These are phyloP conservation scores for Chrysoporthe puriensis DNA, from an alignment of 2,329 filamentous ascomycete species.

Conservation along the genomic window DNA sequence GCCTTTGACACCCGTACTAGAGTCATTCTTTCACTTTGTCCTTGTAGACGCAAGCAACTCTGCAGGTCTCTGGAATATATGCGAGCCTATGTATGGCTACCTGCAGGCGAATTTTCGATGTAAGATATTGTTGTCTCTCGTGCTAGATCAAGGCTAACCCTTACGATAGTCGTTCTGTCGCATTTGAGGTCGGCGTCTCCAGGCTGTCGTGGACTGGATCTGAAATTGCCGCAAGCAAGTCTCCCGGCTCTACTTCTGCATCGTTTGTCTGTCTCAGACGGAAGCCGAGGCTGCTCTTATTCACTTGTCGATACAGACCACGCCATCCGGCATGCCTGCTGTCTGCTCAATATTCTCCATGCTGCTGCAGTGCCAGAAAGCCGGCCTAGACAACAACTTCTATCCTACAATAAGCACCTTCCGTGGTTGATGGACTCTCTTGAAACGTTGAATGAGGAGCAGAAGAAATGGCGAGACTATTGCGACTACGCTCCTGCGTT, in stretches of 20 bases:
- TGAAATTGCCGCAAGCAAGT: conserved; percentile 45
- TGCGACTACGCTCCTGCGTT: conserved; percentile 39
- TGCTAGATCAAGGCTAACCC: conserved; percentile 31
- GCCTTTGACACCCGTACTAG: conserved; percentile 54
- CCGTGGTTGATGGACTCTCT: conserved; percentile 56
- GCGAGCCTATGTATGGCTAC: conserved; percentile 51
- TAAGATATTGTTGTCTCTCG: conserved; percentile 39
- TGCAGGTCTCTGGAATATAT: conserved; percentile 53
- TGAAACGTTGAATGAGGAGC: conserved; percentile 46
- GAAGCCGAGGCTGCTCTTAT: conserved; percentile 45
- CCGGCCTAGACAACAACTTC: conserved; percentile 37
- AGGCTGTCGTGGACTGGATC: conserved; percentile 20
- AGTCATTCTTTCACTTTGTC: conserved; percentile 55
- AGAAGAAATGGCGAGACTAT: conserved; percentile 42
- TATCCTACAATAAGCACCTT: conserved; percentile 44
- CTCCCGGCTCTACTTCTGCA: conserved; percentile 38
- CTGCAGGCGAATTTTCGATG: conserved; percentile 52
- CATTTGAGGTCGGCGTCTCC: conserved; percentile 22
- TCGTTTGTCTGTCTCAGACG: conserved; percentile 31
- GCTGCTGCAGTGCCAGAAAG: conserved; percentile 44
- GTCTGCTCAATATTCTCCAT: conserved; percentile 49
- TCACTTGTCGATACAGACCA: conserved; percentile 45
- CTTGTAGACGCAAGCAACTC: conserved; percentile 49
- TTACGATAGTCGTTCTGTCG: conserved; percentile 31
- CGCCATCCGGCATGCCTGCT: conserved; percentile 50